A percentile compares a stretch with the other conserved stretches of the same genome.
phyloP scores from a whole-genome alignment of 1,139 yeast species.

The Blastobotrys arbuscula region DNA sequence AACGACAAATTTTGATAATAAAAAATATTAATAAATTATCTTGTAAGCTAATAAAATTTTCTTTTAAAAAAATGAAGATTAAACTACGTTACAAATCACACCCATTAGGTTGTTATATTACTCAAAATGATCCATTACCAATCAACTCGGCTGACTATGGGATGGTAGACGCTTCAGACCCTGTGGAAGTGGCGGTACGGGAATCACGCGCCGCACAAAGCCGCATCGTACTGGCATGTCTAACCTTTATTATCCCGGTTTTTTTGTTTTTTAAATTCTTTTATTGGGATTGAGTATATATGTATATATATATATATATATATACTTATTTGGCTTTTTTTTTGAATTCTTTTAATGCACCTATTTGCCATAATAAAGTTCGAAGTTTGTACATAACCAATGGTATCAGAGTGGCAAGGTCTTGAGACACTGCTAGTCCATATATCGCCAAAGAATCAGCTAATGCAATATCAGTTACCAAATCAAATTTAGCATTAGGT shows the following conservation, averaged over 20 bases:
- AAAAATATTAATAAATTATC: neutral
- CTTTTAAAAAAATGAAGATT: neutral
- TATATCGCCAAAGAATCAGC: conserved; percentile 24
- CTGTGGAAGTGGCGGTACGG: conserved; percentile 2
- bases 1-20: too few relatives aligned
- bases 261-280: conserved; percentile 20
- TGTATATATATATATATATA: too few relatives aligned
- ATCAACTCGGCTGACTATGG: neutral
- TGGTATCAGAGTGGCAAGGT: conserved; percentile 16
- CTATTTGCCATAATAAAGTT: neutral
- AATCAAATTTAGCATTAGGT: conserved; percentile 19
- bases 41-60: neutral
- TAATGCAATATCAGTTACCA: conserved; percentile 21
- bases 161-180: neutral
- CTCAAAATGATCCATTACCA: neutral
- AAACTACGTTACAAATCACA: neutral
- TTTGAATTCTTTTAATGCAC: neutral
- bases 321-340: too few relatives aligned
- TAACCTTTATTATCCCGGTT: conserved; percentile 22
- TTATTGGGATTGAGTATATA: conserved; percentile 17
- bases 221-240: conserved; percentile 20
- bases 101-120: neutral
- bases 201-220: conserved; percentile 21
- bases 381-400: conserved; percentile 1
- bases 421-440: conserved; percentile 22